These are phyloP conservation scores for Saccharomyces hybrid DNA, from an alignment of 1,139 yeast genomes.

Conservation along the genomic window DNA sequence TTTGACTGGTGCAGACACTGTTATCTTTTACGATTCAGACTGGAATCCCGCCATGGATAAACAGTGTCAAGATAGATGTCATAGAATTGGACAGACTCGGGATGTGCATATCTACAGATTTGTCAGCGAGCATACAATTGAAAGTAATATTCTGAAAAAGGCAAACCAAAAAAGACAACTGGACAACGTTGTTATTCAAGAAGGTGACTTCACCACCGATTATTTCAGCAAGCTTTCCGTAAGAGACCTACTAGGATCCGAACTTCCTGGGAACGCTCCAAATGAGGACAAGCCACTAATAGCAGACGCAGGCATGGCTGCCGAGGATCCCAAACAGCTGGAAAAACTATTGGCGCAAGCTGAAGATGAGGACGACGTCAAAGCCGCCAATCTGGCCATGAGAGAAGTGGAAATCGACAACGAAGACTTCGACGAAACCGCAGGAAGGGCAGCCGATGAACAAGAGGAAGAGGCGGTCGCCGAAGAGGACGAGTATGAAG, in stretches of 20 bases:
- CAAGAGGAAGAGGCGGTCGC: slow-evolving; percentile 13
- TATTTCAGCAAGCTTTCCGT: slow-evolving; percentile 85
- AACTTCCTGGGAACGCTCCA: slow-evolving; percentile 11
- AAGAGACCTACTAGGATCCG: slow-evolving; percentile 73
- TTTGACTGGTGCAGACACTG: slow-evolving; percentile 97
- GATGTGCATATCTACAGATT: slow-evolving; percentile 96
- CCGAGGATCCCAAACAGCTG: slow-evolving; percentile 37
- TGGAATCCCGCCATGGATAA: slow-evolving; percentile 99
- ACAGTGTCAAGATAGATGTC: slow-evolving; percentile 98
- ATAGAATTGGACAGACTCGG: slow-evolving; percentile 95
- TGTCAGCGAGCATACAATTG: slow-evolving; percentile 93
- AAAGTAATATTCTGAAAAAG: slow-evolving; percentile 84
- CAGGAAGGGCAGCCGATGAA: slow-evolving; percentile 15
- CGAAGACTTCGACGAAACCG: slow-evolving; percentile 64
- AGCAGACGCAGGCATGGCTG: slow-evolving; percentile 29
- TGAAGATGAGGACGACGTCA: slow-evolving; percentile 92
- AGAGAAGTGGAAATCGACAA: slow-evolving; percentile 76
- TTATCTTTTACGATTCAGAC: slow-evolving; percentile 96
- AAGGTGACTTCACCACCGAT: slow-evolving; percentile 96
- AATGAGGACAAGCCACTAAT: slow-evolving; percentile 32
- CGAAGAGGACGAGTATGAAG: slow-evolving; percentile 54
- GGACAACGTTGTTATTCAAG: slow-evolving; percentile 94
- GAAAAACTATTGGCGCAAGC: slow-evolving; percentile 79
- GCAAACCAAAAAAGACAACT: slow-evolving; percentile 93
- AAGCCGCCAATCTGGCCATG: slow-evolving; percentile 86